These are phyloP conservation scores for Nyctanthes arbortristis DNA, from an alignment of 257 asterid genomes.

Conservation along the genomic window DNA sequence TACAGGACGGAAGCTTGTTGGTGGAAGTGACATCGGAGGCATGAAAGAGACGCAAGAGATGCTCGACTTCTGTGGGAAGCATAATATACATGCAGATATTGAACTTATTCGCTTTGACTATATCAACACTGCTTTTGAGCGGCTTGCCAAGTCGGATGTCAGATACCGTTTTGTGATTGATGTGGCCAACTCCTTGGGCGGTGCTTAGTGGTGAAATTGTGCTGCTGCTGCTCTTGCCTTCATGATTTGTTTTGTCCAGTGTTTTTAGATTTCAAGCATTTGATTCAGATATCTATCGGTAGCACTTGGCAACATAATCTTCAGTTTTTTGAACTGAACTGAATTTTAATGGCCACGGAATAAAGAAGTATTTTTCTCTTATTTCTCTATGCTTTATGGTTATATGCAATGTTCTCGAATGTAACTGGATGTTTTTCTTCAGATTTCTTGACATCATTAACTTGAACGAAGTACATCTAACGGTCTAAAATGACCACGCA, in stretches of 20 bases:
- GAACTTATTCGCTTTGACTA: constrained; percentile 48
- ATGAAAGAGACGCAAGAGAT: constrained; percentile 71
- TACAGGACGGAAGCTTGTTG: constrained; percentile 58
- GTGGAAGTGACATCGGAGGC: constrained; percentile 66
- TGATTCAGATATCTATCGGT: neutral
- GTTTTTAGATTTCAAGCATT: neutral
- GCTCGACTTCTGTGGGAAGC: constrained; percentile 63
- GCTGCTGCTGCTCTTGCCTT: neutral
- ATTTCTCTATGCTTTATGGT: neutral
- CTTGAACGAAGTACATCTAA: too few relatives aligned
- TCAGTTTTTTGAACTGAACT: neutral
- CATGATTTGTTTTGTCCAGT: neutral
- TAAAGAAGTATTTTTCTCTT: neutral
- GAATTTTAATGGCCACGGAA: neutral
- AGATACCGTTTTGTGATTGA: constrained; percentile 72
- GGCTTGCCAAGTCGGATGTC: constrained; percentile 63
- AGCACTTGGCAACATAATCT: neutral
- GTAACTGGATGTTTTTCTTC: neutral
- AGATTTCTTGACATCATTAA: neutral
- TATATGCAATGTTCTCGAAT: neutral
- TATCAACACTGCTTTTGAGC: constrained; percentile 54
- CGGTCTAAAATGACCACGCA: too few relatives aligned
- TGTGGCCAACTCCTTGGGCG: constrained; percentile 43
- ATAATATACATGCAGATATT: constrained; percentile 53
- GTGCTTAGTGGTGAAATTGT: neutral